phyloP scores from a whole-genome alignment of 495 filamentous ascomycete genomes.

The Lophium mytilinum region DNA sequence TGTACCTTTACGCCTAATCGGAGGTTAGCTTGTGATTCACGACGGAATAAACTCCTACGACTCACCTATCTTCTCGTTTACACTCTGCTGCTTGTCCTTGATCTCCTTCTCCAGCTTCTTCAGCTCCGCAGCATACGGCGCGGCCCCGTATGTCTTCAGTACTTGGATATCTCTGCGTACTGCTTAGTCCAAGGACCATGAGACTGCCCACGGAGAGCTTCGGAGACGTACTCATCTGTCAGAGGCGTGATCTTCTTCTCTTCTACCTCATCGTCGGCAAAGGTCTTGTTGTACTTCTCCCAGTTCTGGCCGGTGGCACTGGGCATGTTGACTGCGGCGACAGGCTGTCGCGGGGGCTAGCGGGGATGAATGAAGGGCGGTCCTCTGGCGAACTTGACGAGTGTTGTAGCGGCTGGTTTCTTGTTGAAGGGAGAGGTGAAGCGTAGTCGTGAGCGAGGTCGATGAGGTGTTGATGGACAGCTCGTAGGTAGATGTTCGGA shows the following conservation, averaged over 20 bases:
- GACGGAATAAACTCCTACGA: not conserved
- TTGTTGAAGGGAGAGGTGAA: not conserved
- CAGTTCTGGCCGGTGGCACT: constrained; percentile 87
- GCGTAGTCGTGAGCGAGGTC: not conserved
- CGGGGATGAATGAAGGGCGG: not conserved
- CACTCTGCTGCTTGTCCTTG: constrained; percentile 90
- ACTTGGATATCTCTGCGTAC: constrained; percentile 86
- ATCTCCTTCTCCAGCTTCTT: constrained; percentile 98
- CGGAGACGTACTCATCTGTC: constrained; percentile 72
- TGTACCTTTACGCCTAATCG: constrained; percentile 51
- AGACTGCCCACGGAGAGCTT: not conserved
- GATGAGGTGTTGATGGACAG: not conserved
- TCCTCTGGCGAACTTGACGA: not conserved
- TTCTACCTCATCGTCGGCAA: constrained; percentile 88
- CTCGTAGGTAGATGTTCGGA: not conserved
- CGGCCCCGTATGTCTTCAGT: constrained; percentile 96
- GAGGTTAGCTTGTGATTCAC: constrained; percentile 1
- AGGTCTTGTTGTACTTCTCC: constrained; percentile 98
- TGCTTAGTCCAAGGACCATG: constrained; percentile 4
- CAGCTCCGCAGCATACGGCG: constrained; percentile 82
- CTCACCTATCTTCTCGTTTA: constrained; percentile 91
- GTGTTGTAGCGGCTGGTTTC: not conserved
- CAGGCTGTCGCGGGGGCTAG: not conserved
- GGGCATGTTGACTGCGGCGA: constrained; percentile 51
- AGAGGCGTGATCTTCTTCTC: constrained; percentile 99